Base-by-base conservation (phyloP, 169 alveolate genomes). In the Cryptosporidium tyzzeri region DNA sequence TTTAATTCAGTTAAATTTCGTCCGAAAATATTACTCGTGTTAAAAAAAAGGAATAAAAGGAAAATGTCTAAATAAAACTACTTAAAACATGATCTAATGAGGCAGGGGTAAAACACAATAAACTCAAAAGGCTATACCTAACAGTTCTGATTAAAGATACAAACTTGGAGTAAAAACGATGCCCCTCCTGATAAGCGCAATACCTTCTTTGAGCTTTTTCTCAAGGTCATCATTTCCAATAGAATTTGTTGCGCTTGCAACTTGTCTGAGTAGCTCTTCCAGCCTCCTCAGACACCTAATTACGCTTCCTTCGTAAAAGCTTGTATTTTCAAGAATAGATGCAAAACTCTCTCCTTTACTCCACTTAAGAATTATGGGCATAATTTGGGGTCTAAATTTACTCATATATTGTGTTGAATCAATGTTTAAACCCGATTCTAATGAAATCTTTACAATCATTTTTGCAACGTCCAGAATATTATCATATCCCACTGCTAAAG, bases 101-200 rank as follows among this genome's bases (percentile, higher is more conserved):
- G 14, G 8, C 8, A 8, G 35, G 3, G 1, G 3, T 4, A 23
- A 67, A 68, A 14, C 0, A 3, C 0, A 23, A 68, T n/a, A 29
- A 23, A 29, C 61, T 9, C 2, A 45, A n/a, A 29, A 70, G 18
- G 65, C 2, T 31, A 18, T n/a, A 1, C 37, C 44, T n/a, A 37
- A 45, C 55, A 21, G 5, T 50, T 68, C 12, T 1, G 33, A 68
- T 55, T 85, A 94, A 23, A 96, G 91, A 92, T 98, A 98, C 84
- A 99, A 96, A 69, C 99, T 96, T 12, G 99, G 99, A 10, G 99
- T 97, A 93, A 98, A 99, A 44, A 98, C 98, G 65, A 99, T 98
- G 50, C 99, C 99, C 71, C 99, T 97, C 92, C 97, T 97, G 21
- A 99, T 95, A 69, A 96, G 95, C 48, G 94, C 92, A 50, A 96